Evolutionary conservation across 2,329 filamentous ascomycete genomes (phyloP).

Genomic region (Diaporthe citriasiana): DNA sequence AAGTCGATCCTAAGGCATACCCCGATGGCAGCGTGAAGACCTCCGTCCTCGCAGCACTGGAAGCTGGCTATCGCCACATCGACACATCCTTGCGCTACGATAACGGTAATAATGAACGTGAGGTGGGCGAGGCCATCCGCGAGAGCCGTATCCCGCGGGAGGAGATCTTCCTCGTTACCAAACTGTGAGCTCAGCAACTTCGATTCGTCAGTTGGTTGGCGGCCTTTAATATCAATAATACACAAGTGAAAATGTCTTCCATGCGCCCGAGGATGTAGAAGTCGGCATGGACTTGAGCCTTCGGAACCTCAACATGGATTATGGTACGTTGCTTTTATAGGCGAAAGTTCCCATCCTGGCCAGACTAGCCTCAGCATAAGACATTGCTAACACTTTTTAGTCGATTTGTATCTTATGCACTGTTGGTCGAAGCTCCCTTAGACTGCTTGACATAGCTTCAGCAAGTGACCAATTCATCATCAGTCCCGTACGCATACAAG

Average conservation of each 20-base stretch:
- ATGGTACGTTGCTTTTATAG: not conserved
- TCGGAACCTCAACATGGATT: not conserved
- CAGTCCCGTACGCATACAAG: no score
- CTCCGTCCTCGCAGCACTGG: not conserved
- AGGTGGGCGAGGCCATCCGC: conserved; percentile 1
- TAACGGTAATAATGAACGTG: not conserved
- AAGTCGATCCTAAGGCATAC: not conserved
- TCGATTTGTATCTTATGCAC: no score
- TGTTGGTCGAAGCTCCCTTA: no score
- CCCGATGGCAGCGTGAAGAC: not conserved
- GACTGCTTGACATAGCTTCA: no score
- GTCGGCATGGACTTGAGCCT: not conserved
- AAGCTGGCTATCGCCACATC: conserved; percentile 8
- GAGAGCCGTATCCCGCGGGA: conserved; percentile 5
- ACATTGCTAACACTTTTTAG: no score
- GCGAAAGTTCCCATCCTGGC: no score
- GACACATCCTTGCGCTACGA: conserved; percentile 2
- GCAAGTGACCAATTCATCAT: no score
- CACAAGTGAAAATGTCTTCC: conserved; percentile 11
- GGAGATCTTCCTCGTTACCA: not conserved
- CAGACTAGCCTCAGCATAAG: no score
- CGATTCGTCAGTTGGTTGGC: not conserved
- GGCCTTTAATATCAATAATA: not conserved
- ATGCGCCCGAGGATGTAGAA: conserved; percentile 4
- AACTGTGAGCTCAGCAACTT: not conserved